These are phyloP conservation scores for Fragaria vesca DNA, from an alignment of 306 rosid species.

Conservation along the genomic window DNA sequence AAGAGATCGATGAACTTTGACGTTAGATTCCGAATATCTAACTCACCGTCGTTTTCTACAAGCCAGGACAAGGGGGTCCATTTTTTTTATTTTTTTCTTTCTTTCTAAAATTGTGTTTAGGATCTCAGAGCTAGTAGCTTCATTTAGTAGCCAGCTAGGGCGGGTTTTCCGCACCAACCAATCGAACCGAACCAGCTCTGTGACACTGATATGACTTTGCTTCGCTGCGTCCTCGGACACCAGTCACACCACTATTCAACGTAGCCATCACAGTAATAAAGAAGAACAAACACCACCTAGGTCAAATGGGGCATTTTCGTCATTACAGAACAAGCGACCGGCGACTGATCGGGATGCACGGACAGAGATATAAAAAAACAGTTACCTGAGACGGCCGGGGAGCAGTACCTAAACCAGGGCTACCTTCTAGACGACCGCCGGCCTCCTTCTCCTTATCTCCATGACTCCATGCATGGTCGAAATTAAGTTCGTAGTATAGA, in stretches of 20 bases:
- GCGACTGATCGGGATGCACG: neutral
- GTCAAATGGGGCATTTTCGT: neutral
- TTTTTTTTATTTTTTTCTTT: neutral
- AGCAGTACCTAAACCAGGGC: neutral
- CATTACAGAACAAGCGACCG: neutral
- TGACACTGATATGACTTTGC: neutral
- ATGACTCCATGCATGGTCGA: neutral
- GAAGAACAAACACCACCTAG: neutral
- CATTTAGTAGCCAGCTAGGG: neutral
- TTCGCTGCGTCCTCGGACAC: neutral
- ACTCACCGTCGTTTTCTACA: conserved; percentile 14
- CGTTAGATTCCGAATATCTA: conserved; percentile 16
- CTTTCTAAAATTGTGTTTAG: neutral
- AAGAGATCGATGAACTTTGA: neutral
- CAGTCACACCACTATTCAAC: neutral
- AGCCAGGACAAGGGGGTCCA: neutral
- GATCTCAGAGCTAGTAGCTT: neutral
- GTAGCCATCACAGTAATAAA: neutral
- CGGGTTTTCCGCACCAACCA: neutral
- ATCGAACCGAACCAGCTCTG: neutral
- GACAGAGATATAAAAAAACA: neutral
- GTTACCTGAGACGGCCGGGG: neutral
- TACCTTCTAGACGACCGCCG: neutral
- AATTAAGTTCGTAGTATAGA: too few species aligned
- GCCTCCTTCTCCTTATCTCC: neutral